Evolutionary conservation across 106 monocot genomes (phyloP).

Genomic region (Dendrobium chrysotoxum): DNA sequence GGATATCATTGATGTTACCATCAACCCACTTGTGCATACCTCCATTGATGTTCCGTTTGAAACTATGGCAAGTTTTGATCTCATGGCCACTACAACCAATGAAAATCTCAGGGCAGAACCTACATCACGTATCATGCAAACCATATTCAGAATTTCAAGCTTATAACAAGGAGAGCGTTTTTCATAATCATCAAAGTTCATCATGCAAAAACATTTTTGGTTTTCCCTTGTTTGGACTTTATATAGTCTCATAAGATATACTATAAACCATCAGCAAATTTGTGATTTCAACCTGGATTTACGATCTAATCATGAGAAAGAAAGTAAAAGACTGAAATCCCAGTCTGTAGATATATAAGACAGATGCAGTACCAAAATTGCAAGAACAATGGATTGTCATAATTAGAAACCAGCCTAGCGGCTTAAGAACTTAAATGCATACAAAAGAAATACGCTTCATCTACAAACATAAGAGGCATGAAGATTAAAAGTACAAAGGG

Average conservation of each 20-base stretch:
- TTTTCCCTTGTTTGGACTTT: neutral
- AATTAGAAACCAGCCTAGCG: too few species aligned
- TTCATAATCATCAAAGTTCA: neutral
- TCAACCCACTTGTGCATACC: conserved; percentile 45
- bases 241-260: neutral
- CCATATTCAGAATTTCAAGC: neutral
- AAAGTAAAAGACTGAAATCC: too few species aligned
- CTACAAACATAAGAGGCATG: too few species aligned
- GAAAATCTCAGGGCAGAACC: conserved; percentile 78
- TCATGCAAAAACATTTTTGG: neutral
- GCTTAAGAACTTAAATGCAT: too few species aligned
- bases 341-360: too few species aligned
- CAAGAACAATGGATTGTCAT: too few species aligned
- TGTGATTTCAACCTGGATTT: too few species aligned
- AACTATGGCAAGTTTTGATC: conserved; percentile 73
- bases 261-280: too few species aligned
- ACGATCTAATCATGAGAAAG: too few species aligned
- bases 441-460: too few species aligned
- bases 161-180: neutral
- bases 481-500: too few species aligned
- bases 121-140: conserved; percentile 9
- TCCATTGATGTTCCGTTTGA: conserved; percentile 52
- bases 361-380: too few species aligned
- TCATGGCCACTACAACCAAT: conserved; percentile 58
- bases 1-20: conserved; percentile 47